Percentiles rank a stretch among this genome's conserved stretches.
Conservation (phyloP, 345 rosid genomes). For the Balakata baccata region DNA sequence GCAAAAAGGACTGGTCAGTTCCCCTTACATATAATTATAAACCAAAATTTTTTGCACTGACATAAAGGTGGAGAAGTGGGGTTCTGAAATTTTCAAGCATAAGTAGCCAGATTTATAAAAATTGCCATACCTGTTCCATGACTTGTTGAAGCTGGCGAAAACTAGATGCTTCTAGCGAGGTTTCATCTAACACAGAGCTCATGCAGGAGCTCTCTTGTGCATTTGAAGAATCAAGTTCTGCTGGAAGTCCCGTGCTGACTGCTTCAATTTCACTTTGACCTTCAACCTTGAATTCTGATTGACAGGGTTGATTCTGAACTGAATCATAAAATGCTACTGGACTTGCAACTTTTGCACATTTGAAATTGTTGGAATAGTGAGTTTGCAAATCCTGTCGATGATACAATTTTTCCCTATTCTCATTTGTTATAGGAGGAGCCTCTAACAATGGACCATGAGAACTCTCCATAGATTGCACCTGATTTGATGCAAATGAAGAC, state of each 20-base stretch:
- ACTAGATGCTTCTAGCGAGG: constrained; percentile 75
- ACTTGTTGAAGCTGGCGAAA: constrained; percentile 82
- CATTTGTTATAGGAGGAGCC: constrained; percentile 33
- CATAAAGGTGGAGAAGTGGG: background rate
- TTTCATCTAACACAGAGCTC: constrained; percentile 62
- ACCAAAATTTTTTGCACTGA: no score
- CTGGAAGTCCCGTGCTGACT: constrained; percentile 30
- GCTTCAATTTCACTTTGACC: constrained; percentile 45
- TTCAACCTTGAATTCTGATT: constrained; percentile 36
- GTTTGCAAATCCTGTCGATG: constrained; percentile 27
- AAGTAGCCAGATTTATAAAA: background rate
- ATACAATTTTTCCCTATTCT: constrained; percentile 31
- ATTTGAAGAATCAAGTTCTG: constrained; percentile 48
- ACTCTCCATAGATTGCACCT: constrained; percentile 44
- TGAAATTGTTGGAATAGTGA: constrained; percentile 31
- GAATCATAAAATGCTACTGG: constrained; percentile 39
- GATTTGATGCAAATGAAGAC: constrained; percentile 61
- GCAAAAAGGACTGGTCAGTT: no score
- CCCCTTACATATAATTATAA: no score
- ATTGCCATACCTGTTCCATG: constrained; percentile 54
- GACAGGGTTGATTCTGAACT: constrained; percentile 38
- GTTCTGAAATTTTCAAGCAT: background rate
- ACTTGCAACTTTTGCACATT: constrained; percentile 30
- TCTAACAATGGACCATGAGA: constrained; percentile 35
- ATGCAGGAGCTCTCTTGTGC: constrained; percentile 55